A percentile compares a stretch with the other conserved stretches of the same genome.
Conservation (phyloP, 352 stramenopile species). For the Peronospora destructor region DNA sequence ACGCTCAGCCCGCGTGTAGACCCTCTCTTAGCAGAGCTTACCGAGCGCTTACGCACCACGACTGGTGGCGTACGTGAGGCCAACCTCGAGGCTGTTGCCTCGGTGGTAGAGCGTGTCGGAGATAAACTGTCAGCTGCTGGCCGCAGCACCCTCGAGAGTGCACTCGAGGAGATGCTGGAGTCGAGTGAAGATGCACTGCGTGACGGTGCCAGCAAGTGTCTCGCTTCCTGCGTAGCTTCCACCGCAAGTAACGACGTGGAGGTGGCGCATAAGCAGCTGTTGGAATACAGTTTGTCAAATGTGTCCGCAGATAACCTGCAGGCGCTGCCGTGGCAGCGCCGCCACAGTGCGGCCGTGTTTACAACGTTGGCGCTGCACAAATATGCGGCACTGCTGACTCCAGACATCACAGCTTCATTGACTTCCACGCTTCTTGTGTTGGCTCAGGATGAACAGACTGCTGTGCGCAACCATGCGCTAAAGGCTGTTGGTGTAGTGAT, state of each 20-base stretch:
- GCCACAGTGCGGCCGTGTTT: slow-evolving; percentile 63
- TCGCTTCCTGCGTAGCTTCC: slow-evolving; percentile 50
- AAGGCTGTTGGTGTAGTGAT: slow-evolving; percentile 50
- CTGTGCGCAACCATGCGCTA: slow-evolving; percentile 49
- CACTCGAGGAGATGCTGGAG: slow-evolving; percentile 60
- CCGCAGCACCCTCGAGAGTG: slow-evolving; percentile 45
- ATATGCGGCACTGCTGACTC: slow-evolving; percentile 32
- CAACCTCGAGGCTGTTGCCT: slow-evolving; percentile 64
- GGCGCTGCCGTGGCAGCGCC: slow-evolving; percentile 41
- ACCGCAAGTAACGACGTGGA: slow-evolving; percentile 34
- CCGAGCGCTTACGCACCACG: slow-evolving; percentile 64
- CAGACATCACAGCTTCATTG: slow-evolving; percentile 22
- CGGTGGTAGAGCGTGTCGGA: slow-evolving; percentile 56
- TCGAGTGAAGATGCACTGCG: slow-evolving; percentile 57
- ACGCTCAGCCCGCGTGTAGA: slow-evolving; percentile 92
- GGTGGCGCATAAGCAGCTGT: slow-evolving; percentile 27
- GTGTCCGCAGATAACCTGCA: slow-evolving; percentile 32
- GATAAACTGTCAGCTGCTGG: slow-evolving; percentile 60
- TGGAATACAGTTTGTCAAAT: slow-evolving; percentile 45
- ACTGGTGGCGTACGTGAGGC: slow-evolving; percentile 66
- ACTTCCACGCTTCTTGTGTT: slow-evolving; percentile 34
- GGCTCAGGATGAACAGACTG: slow-evolving; percentile 55
- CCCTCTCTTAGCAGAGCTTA: slow-evolving; percentile 93
- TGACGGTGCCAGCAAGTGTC: slow-evolving; percentile 56
- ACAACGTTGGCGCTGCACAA: slow-evolving; percentile 44